These are phyloP conservation scores for Penicillium sp. DNA, from an alignment of 2,329 filamentous ascomycete genomes.

Conservation along the genomic window DNA sequence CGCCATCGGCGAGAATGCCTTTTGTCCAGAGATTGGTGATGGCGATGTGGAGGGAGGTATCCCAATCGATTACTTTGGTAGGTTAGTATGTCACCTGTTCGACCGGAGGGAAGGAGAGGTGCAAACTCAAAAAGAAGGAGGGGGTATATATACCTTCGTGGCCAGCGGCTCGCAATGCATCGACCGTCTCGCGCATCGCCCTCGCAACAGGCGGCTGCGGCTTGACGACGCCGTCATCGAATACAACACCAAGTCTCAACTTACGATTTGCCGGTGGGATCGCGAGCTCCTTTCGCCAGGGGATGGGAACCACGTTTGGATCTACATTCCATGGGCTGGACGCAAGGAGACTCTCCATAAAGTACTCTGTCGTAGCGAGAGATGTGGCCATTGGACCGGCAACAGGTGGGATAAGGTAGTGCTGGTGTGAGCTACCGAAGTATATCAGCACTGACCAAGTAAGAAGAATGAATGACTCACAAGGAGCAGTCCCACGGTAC, in stretches of 20 bases:
- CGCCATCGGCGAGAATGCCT: constrained; percentile 27
- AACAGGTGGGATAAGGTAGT: constrained; percentile 24
- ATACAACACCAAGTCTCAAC: constrained; percentile 52
- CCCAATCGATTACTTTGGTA: constrained; percentile 23
- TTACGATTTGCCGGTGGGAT: constrained; percentile 30
- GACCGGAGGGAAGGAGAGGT: neutral
- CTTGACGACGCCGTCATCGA: constrained; percentile 51
- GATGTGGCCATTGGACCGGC: constrained; percentile 23
- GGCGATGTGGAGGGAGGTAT: constrained; percentile 21
- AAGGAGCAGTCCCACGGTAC: constrained; percentile 24
- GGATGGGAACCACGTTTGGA: constrained; percentile 33
- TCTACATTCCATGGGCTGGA: constrained; percentile 28
- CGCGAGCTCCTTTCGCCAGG: constrained; percentile 22
- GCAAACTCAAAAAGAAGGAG: no score
- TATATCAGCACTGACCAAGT: constrained; percentile 7
- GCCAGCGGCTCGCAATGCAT: constrained; percentile 50
- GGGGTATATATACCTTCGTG: constrained; percentile 31
- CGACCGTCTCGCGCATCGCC: constrained; percentile 44
- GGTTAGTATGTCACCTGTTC: neutral
- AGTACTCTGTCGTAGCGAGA: constrained; percentile 22
- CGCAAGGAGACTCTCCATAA: constrained; percentile 21
- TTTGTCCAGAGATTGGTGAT: constrained; percentile 25
- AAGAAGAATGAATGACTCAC: constrained; percentile 1
- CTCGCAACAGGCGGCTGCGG: constrained; percentile 52
- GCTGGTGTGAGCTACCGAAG: constrained; percentile 37